phyloP scores from a whole-genome alignment of 192 early-diverging fungal genomes.

The Entomortierella parvispora region DNA sequence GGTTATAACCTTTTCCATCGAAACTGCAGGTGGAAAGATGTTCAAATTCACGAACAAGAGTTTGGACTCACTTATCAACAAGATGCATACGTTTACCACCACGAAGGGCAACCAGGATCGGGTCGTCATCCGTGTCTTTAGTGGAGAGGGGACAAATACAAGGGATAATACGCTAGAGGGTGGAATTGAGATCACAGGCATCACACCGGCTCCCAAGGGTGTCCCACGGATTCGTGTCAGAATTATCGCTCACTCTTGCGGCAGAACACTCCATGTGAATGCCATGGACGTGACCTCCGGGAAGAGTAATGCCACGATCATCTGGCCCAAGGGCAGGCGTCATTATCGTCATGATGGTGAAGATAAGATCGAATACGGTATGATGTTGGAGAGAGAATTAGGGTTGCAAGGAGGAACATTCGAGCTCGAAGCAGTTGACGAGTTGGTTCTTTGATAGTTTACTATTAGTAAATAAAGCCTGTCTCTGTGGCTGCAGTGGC shows the following conservation, averaged over 20 bases:
- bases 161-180: constrained; percentile 93
- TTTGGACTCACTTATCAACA: constrained; percentile 76
- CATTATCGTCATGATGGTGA: too few relatives aligned
- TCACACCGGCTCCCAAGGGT: constrained; percentile 92
- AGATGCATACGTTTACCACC: constrained; percentile 93
- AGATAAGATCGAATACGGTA: too few relatives aligned
- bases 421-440: too few relatives aligned
- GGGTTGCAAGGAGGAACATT: too few relatives aligned
- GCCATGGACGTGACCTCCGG: constrained; percentile 4
- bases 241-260: constrained; percentile 94
- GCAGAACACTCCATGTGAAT: constrained; percentile 31
- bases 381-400: too few relatives aligned
- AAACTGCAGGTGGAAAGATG: constrained; percentile 93
- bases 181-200: constrained; percentile 90
- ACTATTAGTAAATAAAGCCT: too few relatives aligned
- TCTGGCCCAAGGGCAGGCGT: too few relatives aligned
- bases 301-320: background rate
- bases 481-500: too few relatives aligned
- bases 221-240: constrained; percentile 93
- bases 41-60: constrained; percentile 87
- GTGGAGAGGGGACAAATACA: constrained; percentile 90
- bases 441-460: too few relatives aligned
- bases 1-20: constrained; percentile 84
- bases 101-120: constrained; percentile 94
- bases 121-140: constrained; percentile 93